phyloP scores from a whole-genome alignment of 1,284 basidiomycete species.

The Anthracocystis panici-leucophaei region DNA sequence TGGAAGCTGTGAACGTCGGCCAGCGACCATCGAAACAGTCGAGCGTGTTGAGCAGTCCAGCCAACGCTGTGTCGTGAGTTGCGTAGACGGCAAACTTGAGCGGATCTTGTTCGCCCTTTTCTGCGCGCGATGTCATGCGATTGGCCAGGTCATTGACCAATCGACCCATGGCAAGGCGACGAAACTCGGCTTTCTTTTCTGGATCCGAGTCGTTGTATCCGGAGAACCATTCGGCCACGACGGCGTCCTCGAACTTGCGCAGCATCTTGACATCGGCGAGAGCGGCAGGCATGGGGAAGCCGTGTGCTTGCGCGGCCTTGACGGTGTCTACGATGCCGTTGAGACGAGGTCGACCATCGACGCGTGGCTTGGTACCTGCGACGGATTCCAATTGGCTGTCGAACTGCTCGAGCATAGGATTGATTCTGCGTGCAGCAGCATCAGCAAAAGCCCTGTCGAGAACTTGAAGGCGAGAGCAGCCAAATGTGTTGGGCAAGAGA shows the following conservation, averaged over 20 bases:
- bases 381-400: constrained; percentile 79
- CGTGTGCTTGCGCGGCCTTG: constrained; percentile 76
- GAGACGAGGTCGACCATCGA: constrained; percentile 81
- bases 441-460: constrained; percentile 57
- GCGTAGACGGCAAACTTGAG: constrained; percentile 72
- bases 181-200: constrained; percentile 75
- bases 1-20: constrained; percentile 61
- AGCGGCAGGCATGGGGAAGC: constrained; percentile 70
- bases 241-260: constrained; percentile 76
- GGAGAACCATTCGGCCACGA: constrained; percentile 83
- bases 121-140: constrained; percentile 73
- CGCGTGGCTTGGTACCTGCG: constrained; percentile 77
- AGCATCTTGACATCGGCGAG: constrained; percentile 41
- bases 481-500: constrained; percentile 77
- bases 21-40: constrained; percentile 82
- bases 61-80: constrained; percentile 78
- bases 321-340: constrained; percentile 84
- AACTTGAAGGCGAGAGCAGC: constrained; percentile 75
- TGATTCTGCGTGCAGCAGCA: constrained; percentile 74
- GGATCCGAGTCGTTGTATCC: constrained; percentile 70
- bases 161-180: constrained; percentile 81
- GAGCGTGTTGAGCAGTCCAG: constrained; percentile 77
- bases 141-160: constrained; percentile 76
- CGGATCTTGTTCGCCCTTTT: constrained; percentile 41
- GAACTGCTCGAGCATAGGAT: constrained; percentile 76